Evolutionary conservation across 2,329 filamentous ascomycete species (phyloP), one percentile per base, ranked within the genome.

Genomic region (Arthrinium phaeospermum): DNA sequence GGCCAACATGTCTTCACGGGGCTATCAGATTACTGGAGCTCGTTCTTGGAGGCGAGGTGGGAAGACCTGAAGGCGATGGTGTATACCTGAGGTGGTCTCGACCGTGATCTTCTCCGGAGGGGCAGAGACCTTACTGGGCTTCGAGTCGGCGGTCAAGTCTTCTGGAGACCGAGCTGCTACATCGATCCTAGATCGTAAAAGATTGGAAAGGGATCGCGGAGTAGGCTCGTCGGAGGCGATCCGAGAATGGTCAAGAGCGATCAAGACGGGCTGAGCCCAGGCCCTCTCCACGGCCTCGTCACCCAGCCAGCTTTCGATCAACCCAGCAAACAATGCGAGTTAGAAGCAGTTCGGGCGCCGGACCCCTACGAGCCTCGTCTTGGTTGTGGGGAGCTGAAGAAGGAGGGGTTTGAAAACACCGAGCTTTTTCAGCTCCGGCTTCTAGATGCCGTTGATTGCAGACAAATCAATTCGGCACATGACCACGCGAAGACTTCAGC

Each of bases 401-500:
- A 57, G 19, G 12, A 3, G 19, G 8, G n/a, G 19, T 19, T 24
- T 10, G 22, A 14, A 3, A 61, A 37, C 41, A 34, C n/a, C 57
- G 8, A 61, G 53, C 19, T 13, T 10, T 6, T 30, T 10, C 51
- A 57, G 27, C 13, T 53, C 16, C 27, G 19, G 51, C n/a, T 51
- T 5, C 10, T 14, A 27, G n/a, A 24, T 10, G 13, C 8, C 27
- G 2, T 61, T 37, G 30, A 37, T 41, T 16, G 30, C 57, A 64
- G n/a, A 64, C 57, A 64, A 64, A 64, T 41, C 57, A 64, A 64
- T 64, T 37, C 19, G n/a, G 34, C 19, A 41, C 57, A 64, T n/a
- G 57, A 34, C 7, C 3, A 34, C 22, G 12, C 27, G 19, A 41
- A 19, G 41, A 3, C 34, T 8, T 64, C 57, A 41, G 53, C 53